Base-by-base conservation (phyloP, 768 basidiomycete genomes). In the Brasilioporus rufonigricans region DNA sequence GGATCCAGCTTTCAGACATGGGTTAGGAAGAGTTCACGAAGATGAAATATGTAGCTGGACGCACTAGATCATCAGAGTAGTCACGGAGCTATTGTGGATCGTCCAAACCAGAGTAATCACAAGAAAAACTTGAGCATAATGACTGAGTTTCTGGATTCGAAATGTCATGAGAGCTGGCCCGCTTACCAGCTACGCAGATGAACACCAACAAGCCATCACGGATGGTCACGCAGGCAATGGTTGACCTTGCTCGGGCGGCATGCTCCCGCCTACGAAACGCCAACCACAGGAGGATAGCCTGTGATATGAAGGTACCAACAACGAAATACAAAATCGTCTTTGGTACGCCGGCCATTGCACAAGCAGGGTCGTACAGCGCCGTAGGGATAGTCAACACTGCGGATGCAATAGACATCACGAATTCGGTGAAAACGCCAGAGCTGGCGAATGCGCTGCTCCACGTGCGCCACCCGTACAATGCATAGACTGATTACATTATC, bases 191-290 rank as follows among this genome's bases (percentile, higher is more conserved):
- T n/a, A 67, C 11, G 12, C 35, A 52, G 2, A n/a, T 5, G 9
- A 69, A 67, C 12, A 53, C 57, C 1, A 60, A 1, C 3, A 60
- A 4, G 31, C 66, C 62, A 26, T 67, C 66, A 1, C 67, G 57
- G 19, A 67, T 64, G 16, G 67, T 68, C 1, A 64, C 32, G 13
- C 55, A 65, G 12, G 54, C 55, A 19, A 62, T 36, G 8, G 44
- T 45, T 10, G 31, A 13, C 31, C 52, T 55, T 6, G 27, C 14
- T 48, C 41, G 55, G 21, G 12, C n/a, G 23, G 21, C 27, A 4
- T 18, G 48, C 10, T 52, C 21, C 27, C 54, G 58, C 38, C 59
- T 64, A 40, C 53, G 60, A 43, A 41, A 64, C 10, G 57, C 52
- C 45, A 68, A 31, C 56, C 50, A 58, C 21, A 69, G 3, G 33